Conservation (phyloP, 768 basidiomycete species). For the Naematelia encephala region DNA sequence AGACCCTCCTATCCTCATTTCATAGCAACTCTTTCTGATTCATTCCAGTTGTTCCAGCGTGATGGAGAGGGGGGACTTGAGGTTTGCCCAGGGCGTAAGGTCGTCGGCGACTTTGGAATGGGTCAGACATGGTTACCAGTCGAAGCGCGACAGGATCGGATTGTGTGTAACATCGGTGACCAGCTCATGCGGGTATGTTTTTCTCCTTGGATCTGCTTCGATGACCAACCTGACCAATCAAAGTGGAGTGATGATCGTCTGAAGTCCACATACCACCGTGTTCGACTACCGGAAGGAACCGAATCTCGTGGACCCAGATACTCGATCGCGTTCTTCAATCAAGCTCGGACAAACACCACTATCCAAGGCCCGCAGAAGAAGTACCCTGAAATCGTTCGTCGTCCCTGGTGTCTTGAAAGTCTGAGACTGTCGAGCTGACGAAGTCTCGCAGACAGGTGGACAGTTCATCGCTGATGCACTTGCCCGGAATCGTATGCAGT, state of each 20-base stretch:
- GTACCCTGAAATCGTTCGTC: conserved; percentile 29
- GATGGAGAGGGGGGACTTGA: conserved; percentile 43
- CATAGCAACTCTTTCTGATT: background rate
- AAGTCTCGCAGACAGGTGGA: conserved; percentile 26
- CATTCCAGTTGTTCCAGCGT: conserved; percentile 35
- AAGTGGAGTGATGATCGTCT: conserved; percentile 43
- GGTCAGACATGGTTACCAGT: conserved; percentile 36
- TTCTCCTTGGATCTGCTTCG: background rate
- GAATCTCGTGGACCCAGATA: conserved; percentile 30
- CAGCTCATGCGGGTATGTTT: conserved; percentile 29
- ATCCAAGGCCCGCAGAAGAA: conserved; percentile 44
- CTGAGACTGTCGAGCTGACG: too few relatives aligned
- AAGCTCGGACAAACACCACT: conserved; percentile 28
- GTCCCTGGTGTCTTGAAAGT: background rate
- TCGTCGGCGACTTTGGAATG: conserved; percentile 41
- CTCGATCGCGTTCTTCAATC: conserved; percentile 47
- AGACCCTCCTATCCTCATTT: background rate
- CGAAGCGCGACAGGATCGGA: conserved; percentile 24
- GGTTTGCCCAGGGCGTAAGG: conserved; percentile 39
- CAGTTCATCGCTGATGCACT: conserved; percentile 44
- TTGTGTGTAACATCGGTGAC: conserved; percentile 45
- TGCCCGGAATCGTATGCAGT: conserved; percentile 28
- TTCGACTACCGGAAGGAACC: conserved; percentile 26
- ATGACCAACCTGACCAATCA: background rate
- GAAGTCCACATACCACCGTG: conserved; percentile 46